Evolutionary conservation across 1,284 basidiomycete species (phyloP), one percentile per base, ranked within the genome.

Genomic region (Malassezia restricta): DNA sequence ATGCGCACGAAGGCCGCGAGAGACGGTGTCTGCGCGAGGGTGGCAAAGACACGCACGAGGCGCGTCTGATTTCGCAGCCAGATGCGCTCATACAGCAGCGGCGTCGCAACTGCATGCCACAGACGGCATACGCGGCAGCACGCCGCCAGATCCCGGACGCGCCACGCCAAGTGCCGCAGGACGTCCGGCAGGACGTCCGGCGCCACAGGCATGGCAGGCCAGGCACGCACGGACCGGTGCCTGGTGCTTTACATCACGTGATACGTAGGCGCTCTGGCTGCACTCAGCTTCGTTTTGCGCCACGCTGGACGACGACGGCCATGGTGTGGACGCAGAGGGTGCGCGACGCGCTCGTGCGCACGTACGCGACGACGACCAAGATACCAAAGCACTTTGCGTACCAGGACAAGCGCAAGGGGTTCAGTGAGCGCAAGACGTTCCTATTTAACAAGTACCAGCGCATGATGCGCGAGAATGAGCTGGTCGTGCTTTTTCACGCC

Each of bases 31-130:
- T 33, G 24, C 14, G 56, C 59, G 5, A 71, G 57, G 11, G 61
- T 57, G 12, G 33, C 43, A 43, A 70, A 70, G 3, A 70, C 64
- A 14, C 58, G 59, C 40, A 57, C 45, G 17, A 71, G 59, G 14
- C 63, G 59, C 8, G 44, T 56, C 33, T 70, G 68, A 38, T 70
- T 62, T 14, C 67, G 59, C n/a, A 71, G 58, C 45, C 63, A 65
- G 9, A 71, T 53, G 0, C 65, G 56, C 46, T 64, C 57, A 56
- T 71, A 71, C n/a, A 71, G 51, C 1, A 57, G 43, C 6, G 68
- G 64, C 6, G 58, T 61, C 0, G 67, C 64, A 12, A 56, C 48
- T 5, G 45, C 4, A 32, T 49, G 33, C 48, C 62, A 70, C 15
- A 56, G 43, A 1, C 43, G 51, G 12, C 50, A 61, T 7, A 64